phyloP scores from a whole-genome alignment of 2,329 filamentous ascomycete genomes.

The Aspergillus ochraceoroseus region DNA sequence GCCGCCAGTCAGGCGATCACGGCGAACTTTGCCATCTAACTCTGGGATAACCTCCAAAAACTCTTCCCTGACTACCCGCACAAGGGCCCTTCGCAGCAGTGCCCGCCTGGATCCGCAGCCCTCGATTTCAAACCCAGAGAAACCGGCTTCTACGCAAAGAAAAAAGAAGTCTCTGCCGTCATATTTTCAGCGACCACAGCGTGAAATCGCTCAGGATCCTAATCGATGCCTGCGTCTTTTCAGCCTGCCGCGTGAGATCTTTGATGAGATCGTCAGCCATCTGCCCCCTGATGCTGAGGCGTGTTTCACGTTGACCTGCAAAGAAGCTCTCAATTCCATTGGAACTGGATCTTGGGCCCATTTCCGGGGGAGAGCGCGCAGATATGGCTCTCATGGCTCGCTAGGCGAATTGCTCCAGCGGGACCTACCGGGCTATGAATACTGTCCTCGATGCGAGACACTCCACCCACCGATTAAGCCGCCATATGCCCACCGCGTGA shows the following conservation, averaged over 20 bases:
- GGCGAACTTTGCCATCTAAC: too few relatives aligned
- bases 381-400: background rate
- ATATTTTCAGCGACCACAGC: background rate
- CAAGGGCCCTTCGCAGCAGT: too few relatives aligned
- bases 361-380: background rate
- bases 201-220: background rate
- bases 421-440: background rate
- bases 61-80: background rate
- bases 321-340: background rate
- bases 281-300: background rate
- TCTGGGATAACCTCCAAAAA: background rate
- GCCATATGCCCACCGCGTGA: slow-evolving; percentile 2
- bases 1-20: background rate
- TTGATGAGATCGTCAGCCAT: slow-evolving; percentile 4
- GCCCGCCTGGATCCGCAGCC: too few relatives aligned
- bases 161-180: background rate
- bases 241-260: slow-evolving; percentile 2
- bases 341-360: slow-evolving; percentile 1
- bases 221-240: background rate
- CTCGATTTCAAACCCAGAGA: too few relatives aligned
- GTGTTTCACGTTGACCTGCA: slow-evolving; percentile 10
- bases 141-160: background rate
- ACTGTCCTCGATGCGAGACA: slow-evolving; percentile 6
- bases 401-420: slow-evolving; percentile 1
- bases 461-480: slow-evolving; percentile 4